A percentile compares a stretch with the other conserved stretches of the same genome.
These are phyloP conservation scores for Solanum aculeatissimum DNA, from an alignment of 305 asterid species.

Conservation along the genomic window DNA sequence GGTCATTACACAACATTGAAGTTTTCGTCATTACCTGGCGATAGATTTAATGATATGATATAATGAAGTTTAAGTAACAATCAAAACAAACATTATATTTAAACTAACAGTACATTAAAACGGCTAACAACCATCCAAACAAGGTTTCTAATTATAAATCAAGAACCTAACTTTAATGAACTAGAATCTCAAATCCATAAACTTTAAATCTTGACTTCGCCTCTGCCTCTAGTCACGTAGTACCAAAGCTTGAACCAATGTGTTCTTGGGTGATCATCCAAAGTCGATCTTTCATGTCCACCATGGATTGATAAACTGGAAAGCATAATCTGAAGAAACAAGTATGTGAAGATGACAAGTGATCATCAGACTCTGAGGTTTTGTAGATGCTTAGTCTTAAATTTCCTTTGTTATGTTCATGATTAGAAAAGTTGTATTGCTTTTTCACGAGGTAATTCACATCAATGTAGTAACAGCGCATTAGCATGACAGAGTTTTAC, in stretches of 20 bases:
- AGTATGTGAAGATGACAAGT: constrained; percentile 83
- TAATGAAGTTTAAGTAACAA: neutral
- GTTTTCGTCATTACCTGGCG: too few species aligned
- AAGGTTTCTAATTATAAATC: neutral
- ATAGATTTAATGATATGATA: too few species aligned
- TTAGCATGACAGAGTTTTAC: neutral
- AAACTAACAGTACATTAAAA: neutral
- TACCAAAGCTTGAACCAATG: neutral
- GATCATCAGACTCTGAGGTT: constrained; percentile 34
- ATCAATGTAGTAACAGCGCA: neutral
- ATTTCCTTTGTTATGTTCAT: neutral
- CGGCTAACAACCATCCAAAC: neutral
- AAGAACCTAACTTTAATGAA: neutral
- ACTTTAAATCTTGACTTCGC: neutral
- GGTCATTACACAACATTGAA: too few species aligned
- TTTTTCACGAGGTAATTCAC: neutral
- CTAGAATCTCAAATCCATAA: neutral
- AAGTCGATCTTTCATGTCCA: constrained; percentile 42
- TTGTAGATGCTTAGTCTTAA: constrained; percentile 51
- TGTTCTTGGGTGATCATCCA: constrained; percentile 22
- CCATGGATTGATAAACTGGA: constrained; percentile 50
- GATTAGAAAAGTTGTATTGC: neutral
- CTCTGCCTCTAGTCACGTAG: neutral
- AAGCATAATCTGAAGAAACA: constrained; percentile 76
- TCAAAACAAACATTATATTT: neutral